A percentile compares a stretch with the other conserved stretches of the same genome.
phyloP scores from a whole-genome alignment of 2,329 filamentous ascomycete species.

The Cladobotryum protrusum region DNA sequence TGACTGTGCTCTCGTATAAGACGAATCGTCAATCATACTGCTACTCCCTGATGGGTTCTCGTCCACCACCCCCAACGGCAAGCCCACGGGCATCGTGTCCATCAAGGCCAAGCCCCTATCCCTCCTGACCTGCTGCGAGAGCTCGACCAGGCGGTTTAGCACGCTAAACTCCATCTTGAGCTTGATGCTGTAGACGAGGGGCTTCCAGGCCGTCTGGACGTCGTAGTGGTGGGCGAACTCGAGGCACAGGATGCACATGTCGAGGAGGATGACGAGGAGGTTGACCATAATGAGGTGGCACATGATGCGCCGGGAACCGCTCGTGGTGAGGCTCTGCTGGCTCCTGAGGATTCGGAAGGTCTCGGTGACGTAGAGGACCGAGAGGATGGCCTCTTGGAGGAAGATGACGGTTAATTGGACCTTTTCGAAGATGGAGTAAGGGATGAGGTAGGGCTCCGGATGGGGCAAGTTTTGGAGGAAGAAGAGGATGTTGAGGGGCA shows the following conservation, averaged over 20 bases:
- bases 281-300: constrained; percentile 36
- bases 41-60: neutral
- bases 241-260: constrained; percentile 28
- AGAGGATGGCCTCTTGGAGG: constrained; percentile 47
- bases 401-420: constrained; percentile 49
- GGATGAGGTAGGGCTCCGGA: constrained; percentile 8
- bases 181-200: constrained; percentile 28
- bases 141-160: constrained; percentile 25
- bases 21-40: neutral
- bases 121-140: constrained; percentile 13
- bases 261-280: constrained; percentile 34
- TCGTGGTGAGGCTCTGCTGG: constrained; percentile 23
- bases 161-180: constrained; percentile 30
- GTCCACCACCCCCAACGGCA: constrained; percentile 2
- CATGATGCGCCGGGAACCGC: constrained; percentile 11
- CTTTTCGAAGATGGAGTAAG: constrained; percentile 42
- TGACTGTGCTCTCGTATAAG: neutral
- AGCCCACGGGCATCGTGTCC: neutral
- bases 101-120: constrained; percentile 10
- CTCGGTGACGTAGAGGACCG: constrained; percentile 45
- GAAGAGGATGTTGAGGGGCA: constrained; percentile 47
- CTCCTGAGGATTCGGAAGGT: constrained; percentile 41
- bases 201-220: constrained; percentile 28
- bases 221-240: constrained; percentile 24
- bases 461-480: constrained; percentile 39